Evolutionary conservation across 352 stramenopile species (phyloP), one percentile per base, ranked within the genome.

Genomic region (Phytophthora meadii): DNA sequence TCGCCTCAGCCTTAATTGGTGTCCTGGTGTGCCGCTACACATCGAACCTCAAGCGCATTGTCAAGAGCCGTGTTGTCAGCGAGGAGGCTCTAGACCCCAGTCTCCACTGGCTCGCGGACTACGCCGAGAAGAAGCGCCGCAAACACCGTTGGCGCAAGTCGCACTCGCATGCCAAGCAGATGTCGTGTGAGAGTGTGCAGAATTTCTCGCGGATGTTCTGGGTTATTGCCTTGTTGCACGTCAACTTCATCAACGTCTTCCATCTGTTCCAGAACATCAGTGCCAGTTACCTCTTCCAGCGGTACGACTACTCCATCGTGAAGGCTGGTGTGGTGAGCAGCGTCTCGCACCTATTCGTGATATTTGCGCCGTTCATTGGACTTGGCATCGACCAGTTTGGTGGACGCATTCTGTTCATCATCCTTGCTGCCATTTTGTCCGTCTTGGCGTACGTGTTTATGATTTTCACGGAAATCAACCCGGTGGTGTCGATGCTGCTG

Each of bases 251-350:
- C 55, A 94, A 94, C 47, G 87, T 96, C 7, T 97, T 97, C 67
- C 91, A 97, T 54, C 70, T 97, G 27, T 97, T 97, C 73, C 87
- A 96, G 65, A 97, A 97, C 68, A 89, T 97, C 47, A 92, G 81
- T 55, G 90, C 84, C 54, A 93, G 87, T 55, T 97, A 86, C 36
- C 54, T 97, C n/a, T 92, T 82, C 60, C 81, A 96, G 68, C 83
- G 81, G 2, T 96, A 96, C 61, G 73, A 88, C 50, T 95, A 88
- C 48, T 95, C 85, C 12, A 76, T 94, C 25, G 85, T 97, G 45
- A 89, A 97, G 65, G 89, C 89, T 12, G 91, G 91, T 2, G 61
- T 94, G 4, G 72, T 96, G 22, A 95, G 87, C 71, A 90, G 78
- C 36, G 49, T 94, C 25, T 93, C 81, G 57, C 87, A 91, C 65